Base-by-base conservation (phyloP, 2,329 filamentous ascomycete species). In the Davidsoniella australis region DNA sequence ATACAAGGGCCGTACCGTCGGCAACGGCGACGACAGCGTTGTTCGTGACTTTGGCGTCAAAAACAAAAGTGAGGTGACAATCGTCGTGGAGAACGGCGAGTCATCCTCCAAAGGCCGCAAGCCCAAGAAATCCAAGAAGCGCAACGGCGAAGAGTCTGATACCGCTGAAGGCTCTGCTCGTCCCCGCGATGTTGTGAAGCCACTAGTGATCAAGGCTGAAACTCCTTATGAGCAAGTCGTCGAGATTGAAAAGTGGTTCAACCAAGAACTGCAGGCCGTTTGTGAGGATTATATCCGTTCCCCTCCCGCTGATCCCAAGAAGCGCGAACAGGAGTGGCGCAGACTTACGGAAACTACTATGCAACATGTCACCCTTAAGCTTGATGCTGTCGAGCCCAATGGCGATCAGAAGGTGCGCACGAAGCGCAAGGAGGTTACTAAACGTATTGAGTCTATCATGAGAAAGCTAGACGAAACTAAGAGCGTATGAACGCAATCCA, bases 301-400 rank as follows among this genome's bases (percentile, higher is more conserved):
- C 7, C 80, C 85, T 9, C 84, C 85, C 0, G 60, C 63, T 3
- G 81, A 86, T 47, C 59, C 66, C 38, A 78, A 80, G 61, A 85
- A 82, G 68, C 68, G 75, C 45, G 72, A 74, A 12, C 83, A 86
- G 33, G 82, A 88, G 58, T 80, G 89, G 61, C 78, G 81, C 60
- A 80, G 75, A 60, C 62, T 91, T 16, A 79, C 76, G 3, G 85
- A 91, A 67, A 84, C 80, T 4, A 73, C 87, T 38, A 69, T 91
- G 68, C 76, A 80, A 54, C 81, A 87, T 57, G 76, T 87, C 2
- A 59, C 89, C 37, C 64, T 91, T 55, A 89, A 88, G 65, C 63
- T 86, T 38, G 85, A 91, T 60, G 78, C 73, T 18, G 76, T 89
- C 2, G 82, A 89, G 56, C 80, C 79, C 0, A 79, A 81, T 44